Base-by-base conservation (phyloP, 495 filamentous ascomycete species). In the Cercophora newfieldiana region DNA sequence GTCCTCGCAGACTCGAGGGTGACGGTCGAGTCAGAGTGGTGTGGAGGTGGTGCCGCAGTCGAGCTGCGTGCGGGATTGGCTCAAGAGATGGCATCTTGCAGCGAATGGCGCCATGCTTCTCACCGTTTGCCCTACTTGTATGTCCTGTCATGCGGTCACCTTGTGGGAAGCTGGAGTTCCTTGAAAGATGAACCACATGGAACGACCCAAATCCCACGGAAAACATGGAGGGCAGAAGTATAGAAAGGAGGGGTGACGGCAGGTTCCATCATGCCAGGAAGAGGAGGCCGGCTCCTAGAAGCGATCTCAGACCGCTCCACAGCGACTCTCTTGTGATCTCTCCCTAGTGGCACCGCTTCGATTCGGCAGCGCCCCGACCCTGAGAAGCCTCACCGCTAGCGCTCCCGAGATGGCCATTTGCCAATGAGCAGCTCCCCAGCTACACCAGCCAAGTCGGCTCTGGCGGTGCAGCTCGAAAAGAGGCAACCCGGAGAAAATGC, bases 121-220 rank as follows among this genome's bases (percentile, higher is more conserved):
- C 69, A 67, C 72, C 66, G 62, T 68, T 64, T 64, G 66, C 67
- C 69, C n/a, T n/a, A n/a, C n/a, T n/a, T n/a, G 62, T 61, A 54
- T 30, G 19, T 55, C 33, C 59, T 58, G 68, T 72, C 72, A 72
- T 72, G 66, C 33, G 70, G 62, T 44, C 69, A 67, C 57, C 64
- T 33, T 29, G 18, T 44, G 25, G 59, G 37, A 47, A 48, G 25
- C 14, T 44, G 59, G 18, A 12, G 25, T 10, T 16, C 12, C 10
- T 10, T 18, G 19, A 22, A 37, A 30, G 30, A 16, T 25, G 21
- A n/a, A 28, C n/a, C 16, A 44, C 28, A 72, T 70, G 61, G 61
- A 64, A 62, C 59, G 64, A 73, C 68, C 3, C 59, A 30, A 65
- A 49, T 29, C 59, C 48, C 47, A 56, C 51, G 47, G 22, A 19